Percentiles rank a stretch among this genome's conserved stretches.
These are phyloP conservation scores for Coemansia sp. DNA, from an alignment of 192 early-diverging fungal species.

Conservation along the genomic window DNA sequence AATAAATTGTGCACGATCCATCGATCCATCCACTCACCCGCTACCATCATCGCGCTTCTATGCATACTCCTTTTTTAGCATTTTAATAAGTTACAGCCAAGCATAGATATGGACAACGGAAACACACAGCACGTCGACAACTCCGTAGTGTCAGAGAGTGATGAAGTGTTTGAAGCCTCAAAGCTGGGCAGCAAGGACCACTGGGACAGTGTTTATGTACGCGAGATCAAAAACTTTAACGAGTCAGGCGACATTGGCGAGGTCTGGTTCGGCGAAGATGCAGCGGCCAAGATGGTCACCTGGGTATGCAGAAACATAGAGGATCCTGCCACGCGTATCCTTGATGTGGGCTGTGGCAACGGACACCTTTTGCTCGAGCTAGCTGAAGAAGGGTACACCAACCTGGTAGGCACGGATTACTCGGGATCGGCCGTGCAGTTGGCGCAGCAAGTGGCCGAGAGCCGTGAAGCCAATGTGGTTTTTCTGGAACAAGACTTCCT, in stretches of 20 bases:
- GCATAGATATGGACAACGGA: no score
- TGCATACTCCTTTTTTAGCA: no score
- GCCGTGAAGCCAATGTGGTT: constrained; percentile 45
- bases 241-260: constrained; percentile 88
- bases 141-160: no score
- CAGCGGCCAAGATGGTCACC: constrained; percentile 80
- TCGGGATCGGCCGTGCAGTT: constrained; percentile 71
- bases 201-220: constrained; percentile 83
- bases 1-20: no score
- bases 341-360: constrained; percentile 93
- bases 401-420: constrained; percentile 84
- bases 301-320: constrained; percentile 62
- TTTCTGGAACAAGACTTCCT: constrained; percentile 62
- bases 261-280: constrained; percentile 87
- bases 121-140: no score
- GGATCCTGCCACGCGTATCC: constrained; percentile 38
- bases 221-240: constrained; percentile 76
- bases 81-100: no score
- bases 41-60: no score
- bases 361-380: constrained; percentile 83
- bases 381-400: constrained; percentile 62
- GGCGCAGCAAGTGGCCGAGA: constrained; percentile 59
- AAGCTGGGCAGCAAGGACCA: constrained; percentile 46
- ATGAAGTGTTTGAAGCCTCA: constrained; percentile 33
- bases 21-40: no score